These are phyloP conservation scores for Fusarium sp. DNA, from an alignment of 2,329 filamentous ascomycete genomes.

Conservation along the genomic window DNA sequence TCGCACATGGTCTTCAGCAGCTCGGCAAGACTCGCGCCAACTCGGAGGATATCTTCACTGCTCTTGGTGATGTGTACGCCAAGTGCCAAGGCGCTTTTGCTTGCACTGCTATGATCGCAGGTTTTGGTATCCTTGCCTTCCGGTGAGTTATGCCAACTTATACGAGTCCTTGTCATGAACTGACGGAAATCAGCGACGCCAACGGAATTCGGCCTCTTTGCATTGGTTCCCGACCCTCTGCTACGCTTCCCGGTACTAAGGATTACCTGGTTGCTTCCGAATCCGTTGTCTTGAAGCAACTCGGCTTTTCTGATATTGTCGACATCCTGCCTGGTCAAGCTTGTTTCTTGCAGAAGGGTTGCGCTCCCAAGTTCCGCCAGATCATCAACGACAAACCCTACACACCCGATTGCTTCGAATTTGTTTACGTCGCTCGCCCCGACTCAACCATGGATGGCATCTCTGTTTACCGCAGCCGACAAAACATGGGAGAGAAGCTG, in stretches of 20 bases:
- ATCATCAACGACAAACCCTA: constrained; percentile 77
- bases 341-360: constrained; percentile 86
- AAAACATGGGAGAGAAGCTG: constrained; percentile 88
- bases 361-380: constrained; percentile 79
- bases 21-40: constrained; percentile 86
- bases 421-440: constrained; percentile 85
- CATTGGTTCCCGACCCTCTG: constrained; percentile 79
- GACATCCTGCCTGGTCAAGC: constrained; percentile 88
- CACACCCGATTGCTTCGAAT: constrained; percentile 71
- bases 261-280: constrained; percentile 96
- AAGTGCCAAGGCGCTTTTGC: constrained; percentile 82
- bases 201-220: constrained; percentile 86
- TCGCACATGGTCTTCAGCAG: constrained; percentile 84
- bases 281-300: constrained; percentile 84
- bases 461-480: constrained; percentile 83
- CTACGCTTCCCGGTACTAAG: constrained; percentile 70
- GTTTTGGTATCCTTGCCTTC: constrained; percentile 85
- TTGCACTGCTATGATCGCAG: constrained; percentile 84
- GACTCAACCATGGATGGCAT: constrained; percentile 90
- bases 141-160: constrained; percentile 65
- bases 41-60: constrained; percentile 80
- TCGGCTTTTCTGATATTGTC: constrained; percentile 80
- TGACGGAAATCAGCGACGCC: constrained; percentile 45
- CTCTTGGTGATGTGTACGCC: constrained; percentile 78
- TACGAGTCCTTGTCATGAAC: constrained; percentile 67